Evolutionary conservation across 768 basidiomycete species (phyloP), one percentile per base, ranked within the genome.

Genomic region (Mycena leptocephala): DNA sequence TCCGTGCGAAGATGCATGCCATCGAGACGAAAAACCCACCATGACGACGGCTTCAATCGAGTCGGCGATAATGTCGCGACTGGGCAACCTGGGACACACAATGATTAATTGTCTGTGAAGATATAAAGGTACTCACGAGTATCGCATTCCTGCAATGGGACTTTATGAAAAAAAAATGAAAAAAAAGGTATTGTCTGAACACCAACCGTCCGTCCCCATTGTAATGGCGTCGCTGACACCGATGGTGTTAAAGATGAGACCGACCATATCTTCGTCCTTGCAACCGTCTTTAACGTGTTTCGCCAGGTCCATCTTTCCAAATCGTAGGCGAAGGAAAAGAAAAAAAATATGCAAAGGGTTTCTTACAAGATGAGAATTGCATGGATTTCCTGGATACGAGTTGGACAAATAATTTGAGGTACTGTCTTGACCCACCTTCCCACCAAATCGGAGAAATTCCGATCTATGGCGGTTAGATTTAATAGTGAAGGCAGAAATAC

Each of bases 391-490:
- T 94, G 11, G 10, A 32, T 62, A 6, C 20, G 3, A 20, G 22
- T 11, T 37, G 16, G 48, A 24, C n/a, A 48, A 41, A 55, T 70
- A 32, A 55, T 22, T 61, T 24, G n/a, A 43, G 51, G 30, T 6
- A 26, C 1, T 35, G 39, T 24, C 30, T n/a, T 39, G 7, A 24
- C 81, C 83, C 51, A 94, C 95, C 95, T 90, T 97, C 96, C 95
- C 95, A 97, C 96, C 96, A 97, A 66, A 96, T 90, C 4, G 95
- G 93, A 35, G 95, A 95, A 80, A 97, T 96, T 58, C 96, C 96
- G 80, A 97, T 93, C 94, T 96, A 81, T 26, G 77, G 28, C 56
- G 33, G 56, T 41, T 71, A 79, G 33, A 77, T 73, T 67, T 74
- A 72, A 39, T 72, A 22, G 61, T 48, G 32, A 56, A n/a, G n/a